Evolutionary conservation across 2,329 filamentous ascomycete species (phyloP), one percentile per base, ranked within the genome.

Genomic region (Pestalotiopsis sp.): DNA sequence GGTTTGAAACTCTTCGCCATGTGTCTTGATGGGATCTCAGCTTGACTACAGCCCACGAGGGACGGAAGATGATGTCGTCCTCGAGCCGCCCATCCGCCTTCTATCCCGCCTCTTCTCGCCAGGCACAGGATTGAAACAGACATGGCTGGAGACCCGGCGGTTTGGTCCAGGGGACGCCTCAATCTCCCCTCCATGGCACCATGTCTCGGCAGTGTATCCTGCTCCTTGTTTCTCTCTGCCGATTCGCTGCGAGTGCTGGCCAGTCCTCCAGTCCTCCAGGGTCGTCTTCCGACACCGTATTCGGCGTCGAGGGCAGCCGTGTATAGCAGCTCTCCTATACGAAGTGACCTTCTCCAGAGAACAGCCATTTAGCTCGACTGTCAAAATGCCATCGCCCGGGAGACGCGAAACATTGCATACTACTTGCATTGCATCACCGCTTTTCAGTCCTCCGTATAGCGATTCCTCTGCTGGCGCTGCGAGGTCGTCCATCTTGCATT

Each of bases 361-460:
- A 14, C 6, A 17, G 13, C 25, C 25, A 17, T n/a, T 20, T n/a
- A 62, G 59, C 17, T 40, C 36, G 57, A 59, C 59, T 62, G 25
- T 40, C 27, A 62, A 62, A 66, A 41, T 40, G 38, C 65, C 65
- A 58, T 66, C 52, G 65, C 36, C 52, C 31, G 56, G 38, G 40
- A 31, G 65, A 64, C 61, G 36, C 40, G 17, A 60, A 52, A 66
- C 38, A 45, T 66, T 40, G 65, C 65, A 58, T n/a, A 59, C 52
- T n/a, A 20, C 61, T 25, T 64, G 61, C 14, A 62, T 40, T 12
- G 45, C 45, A 59, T 17, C 59, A 38, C 31, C 59, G 59, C 31
- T 20, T 36, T 36, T 41, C 36, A 27, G 27, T 62, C 14, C 7
- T 17, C 31, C 25, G 59, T 62, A 62, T 62, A 40, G 59, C 14